Evolutionary conservation across 495 filamentous ascomycete species (phyloP), one percentile per base, ranked within the genome.

Genomic region (Penicillium bialowiezense): DNA sequence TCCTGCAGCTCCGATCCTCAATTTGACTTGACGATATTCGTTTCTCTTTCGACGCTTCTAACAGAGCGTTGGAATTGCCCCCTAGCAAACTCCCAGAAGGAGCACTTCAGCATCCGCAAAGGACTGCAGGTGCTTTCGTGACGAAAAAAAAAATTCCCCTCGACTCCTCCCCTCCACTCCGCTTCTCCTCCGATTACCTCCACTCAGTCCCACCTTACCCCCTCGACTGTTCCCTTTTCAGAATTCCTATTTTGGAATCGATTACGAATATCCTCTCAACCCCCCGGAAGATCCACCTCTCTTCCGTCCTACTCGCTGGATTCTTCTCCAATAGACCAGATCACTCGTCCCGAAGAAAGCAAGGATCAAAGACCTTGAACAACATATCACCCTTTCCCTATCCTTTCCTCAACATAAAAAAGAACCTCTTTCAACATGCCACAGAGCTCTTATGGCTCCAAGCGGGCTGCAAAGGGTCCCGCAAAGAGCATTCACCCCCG

Each of bases 21-120:
- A 84, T 75, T 79, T 75, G 71, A 78, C 79, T 86, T 85, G 87
- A 92, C 87, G 83, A 88, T 87, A 85, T 82, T 63, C 69, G 58
- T 81, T 71, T 56, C 75, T 78, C 74, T 77, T 78, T 76, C 72
- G 74, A 78, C 71, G 70, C 65, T 58, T 71, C 71, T 62, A 63
- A 51, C 54, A 23, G 51, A 61, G 69, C 63, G 64, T 71, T 60
- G 70, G 65, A 76, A 75, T 77, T 72, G 73, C 70, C 62, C 70
- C 68, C 59, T 44, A 65, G 53, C 67, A 69, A 65, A 64, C 51
- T 65, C 55, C 65, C 58, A 60, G 60, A 62, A 70, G 60, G 60
- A 69, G 64, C 69, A 74, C 63, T 67, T 69, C 41, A 55, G 50
- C 60, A 67, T 70, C 65, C 67, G 34, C 46, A 31, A 37, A 46